These are phyloP conservation scores for Penicillium mononematosum DNA, from an alignment of 495 filamentous ascomycete genomes.

Conservation along the genomic window DNA sequence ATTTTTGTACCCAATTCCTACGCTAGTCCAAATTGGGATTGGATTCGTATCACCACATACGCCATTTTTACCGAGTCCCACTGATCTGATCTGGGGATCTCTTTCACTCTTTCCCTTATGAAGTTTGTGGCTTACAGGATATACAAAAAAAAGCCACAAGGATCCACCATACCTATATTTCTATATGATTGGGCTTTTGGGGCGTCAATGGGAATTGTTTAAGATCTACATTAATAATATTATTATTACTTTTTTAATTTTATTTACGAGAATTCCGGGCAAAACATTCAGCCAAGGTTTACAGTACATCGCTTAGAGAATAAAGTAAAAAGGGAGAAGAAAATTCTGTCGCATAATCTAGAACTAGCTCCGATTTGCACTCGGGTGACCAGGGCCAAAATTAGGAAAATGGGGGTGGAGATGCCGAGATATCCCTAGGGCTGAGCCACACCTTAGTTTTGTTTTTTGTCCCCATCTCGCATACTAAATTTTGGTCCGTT, in stretches of 20 bases:
- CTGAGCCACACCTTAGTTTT: slow-evolving; percentile 28
- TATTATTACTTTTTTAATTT: not conserved
- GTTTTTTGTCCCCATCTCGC: slow-evolving; percentile 2
- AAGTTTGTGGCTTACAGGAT: slow-evolving; percentile 12
- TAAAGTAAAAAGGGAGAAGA: not conserved
- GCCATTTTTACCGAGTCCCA: slow-evolving; percentile 1
- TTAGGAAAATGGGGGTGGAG: slow-evolving; percentile 18
- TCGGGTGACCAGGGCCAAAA: slow-evolving; percentile 19
- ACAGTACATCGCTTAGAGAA: not conserved
- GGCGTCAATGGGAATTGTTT: slow-evolving; percentile 1
- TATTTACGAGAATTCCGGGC: not conserved
- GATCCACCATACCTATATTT: not conserved
- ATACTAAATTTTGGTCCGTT: not conserved
- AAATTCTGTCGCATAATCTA: slow-evolving; percentile 1
- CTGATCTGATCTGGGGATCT: slow-evolving; percentile 13
- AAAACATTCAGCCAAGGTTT: slow-evolving; percentile 4
- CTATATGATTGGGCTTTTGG: slow-evolving; percentile 8
- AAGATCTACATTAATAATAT: not conserved
- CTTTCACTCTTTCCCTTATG: not conserved
- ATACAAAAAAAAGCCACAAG: slow-evolving; percentile 9
- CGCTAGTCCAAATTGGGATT: slow-evolving; percentile 4
- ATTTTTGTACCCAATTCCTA: not conserved
- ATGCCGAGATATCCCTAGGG: slow-evolving; percentile 16
- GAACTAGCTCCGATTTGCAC: slow-evolving; percentile 12
- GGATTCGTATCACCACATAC: slow-evolving; percentile 1